phyloP scores from a whole-genome alignment of 1,284 basidiomycete species.

The Rhizoctonia solani region DNA sequence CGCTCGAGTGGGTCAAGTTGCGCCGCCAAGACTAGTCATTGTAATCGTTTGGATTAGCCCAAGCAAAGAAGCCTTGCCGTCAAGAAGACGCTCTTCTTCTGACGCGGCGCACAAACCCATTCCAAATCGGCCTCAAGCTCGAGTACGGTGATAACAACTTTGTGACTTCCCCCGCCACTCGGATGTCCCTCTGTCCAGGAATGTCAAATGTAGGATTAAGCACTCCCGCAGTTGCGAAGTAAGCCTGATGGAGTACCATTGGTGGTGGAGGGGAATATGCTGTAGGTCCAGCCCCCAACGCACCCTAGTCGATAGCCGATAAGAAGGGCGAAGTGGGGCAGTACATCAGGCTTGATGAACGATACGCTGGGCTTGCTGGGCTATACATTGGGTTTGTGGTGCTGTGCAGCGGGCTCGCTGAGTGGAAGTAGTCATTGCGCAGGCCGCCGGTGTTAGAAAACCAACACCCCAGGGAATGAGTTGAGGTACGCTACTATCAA shows the following conservation, averaged over 20 bases:
- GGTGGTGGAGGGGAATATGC: background rate
- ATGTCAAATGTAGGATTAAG: constrained; percentile 35
- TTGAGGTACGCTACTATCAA: constrained; percentile 38
- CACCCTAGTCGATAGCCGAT: background rate
- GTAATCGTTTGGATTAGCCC: background rate
- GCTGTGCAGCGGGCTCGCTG: too few species aligned
- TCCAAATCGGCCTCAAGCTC: constrained; percentile 45
- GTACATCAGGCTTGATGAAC: too few species aligned
- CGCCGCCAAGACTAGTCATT: constrained; percentile 19
- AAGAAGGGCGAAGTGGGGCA: too few species aligned
- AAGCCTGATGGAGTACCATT: background rate
- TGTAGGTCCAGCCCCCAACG: background rate
- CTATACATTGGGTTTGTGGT: too few species aligned
- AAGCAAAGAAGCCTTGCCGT: constrained; percentile 17
- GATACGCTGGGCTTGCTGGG: too few species aligned
- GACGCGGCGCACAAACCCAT: constrained; percentile 37
- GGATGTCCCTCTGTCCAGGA: constrained; percentile 34
- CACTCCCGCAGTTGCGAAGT: constrained; percentile 2
- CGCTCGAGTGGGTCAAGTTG: constrained; percentile 38
- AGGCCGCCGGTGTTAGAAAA: constrained; percentile 4
- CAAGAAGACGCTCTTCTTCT: constrained; percentile 37
- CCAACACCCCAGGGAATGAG: constrained; percentile 36
- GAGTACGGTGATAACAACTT: constrained; percentile 56
- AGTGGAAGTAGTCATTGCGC: background rate
- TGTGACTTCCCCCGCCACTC: constrained; percentile 48